Base-by-base conservation (phyloP, 768 basidiomycete species). In the Rhodocollybia butyracea region DNA sequence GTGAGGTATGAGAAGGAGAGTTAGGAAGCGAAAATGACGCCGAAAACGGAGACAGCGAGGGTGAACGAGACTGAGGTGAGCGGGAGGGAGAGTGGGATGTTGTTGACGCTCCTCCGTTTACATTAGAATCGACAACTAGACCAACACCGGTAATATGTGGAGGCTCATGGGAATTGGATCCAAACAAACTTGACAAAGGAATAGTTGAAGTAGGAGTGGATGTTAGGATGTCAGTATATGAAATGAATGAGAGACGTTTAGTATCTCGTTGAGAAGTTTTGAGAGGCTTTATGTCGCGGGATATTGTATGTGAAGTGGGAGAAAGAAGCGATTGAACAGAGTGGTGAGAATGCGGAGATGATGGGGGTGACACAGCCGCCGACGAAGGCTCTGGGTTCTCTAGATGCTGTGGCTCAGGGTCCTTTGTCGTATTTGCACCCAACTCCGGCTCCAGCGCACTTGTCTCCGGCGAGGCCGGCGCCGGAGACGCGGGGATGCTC, bases 161-260 rank as follows among this genome's bases (percentile, higher is more conserved):
- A 1, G 89, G 89, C 0, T 85, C 85, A 3, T 79, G 68, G 0
- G 77, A 70, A 0, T 82, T 80, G 1, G 84, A 80, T 0, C 82
- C 83, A 0, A 91, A 92, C 51, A 94, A 79, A 3, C 83, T 82
- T 0, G 84, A 84, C 3, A 96, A 80, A 1, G 91, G 81, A 39
- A 86, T 78, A 12, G 84, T 83, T 10, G 86, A 78, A 0, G 85
- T 75, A 0, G 94, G 94, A 0, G 90, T 84, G 0, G 86, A 88
- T 0, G 87, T 74, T 39, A 95, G 82, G 2, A 95, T 79, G 68
- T 95, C 93, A 26, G 86, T 81, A 68, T 94, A 94, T 3, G 91
- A 89, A 71, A 95, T 81, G 76, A 94, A 96, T 0, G 91, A 94
- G 11, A 93, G 81, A 2, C 91, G 86, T 62, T 93, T 91, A n/a